Percentiles rank a stretch among this genome's conserved stretches.
Conservation (phyloP, 805 yeast species). For the Metschnikowia lochheadii region DNA sequence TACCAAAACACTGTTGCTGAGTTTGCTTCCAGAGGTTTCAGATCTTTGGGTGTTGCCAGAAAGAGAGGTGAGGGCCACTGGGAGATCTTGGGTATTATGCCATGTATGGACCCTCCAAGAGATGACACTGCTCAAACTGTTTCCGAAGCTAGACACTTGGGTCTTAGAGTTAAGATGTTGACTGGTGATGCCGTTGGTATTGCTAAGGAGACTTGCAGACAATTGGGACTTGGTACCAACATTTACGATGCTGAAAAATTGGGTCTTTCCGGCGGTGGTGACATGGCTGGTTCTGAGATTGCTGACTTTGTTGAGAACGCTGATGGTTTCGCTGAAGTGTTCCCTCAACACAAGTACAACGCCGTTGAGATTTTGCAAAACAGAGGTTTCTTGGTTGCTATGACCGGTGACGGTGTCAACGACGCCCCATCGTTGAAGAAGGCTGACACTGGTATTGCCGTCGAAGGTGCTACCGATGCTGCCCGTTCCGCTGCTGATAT, state of each 20-base stretch:
- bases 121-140: conserved; percentile 96
- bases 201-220: conserved; percentile 97
- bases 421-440: conserved; percentile 97
- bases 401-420: conserved; percentile 99
- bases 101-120: conserved; percentile 99
- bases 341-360: conserved; percentile 96
- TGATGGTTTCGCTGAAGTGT: conserved; percentile 97
- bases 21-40: conserved; percentile 97
- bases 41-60: conserved; percentile 98
- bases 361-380: conserved; percentile 93
- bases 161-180: conserved; percentile 95
- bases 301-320: conserved; percentile 96
- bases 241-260: conserved; percentile 95
- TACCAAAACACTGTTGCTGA: conserved; percentile 97
- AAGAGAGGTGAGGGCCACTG: conserved; percentile 98
- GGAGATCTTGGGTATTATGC: conserved; percentile 97
- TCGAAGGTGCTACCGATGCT: conserved; percentile 97
- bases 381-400: conserved; percentile 96
- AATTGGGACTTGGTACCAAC: conserved; percentile 94
- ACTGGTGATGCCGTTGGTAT: conserved; percentile 99
- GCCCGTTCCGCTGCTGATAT: conserved; percentile 97
- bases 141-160: conserved; percentile 83
- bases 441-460: conserved; percentile 88
- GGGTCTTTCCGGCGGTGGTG: conserved; percentile 90
- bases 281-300: conserved; percentile 95